Percentiles rank a stretch among this genome's conserved stretches.
Evolutionary conservation across 345 rosid species (phyloP).

Genomic region (Acer negundo): DNA sequence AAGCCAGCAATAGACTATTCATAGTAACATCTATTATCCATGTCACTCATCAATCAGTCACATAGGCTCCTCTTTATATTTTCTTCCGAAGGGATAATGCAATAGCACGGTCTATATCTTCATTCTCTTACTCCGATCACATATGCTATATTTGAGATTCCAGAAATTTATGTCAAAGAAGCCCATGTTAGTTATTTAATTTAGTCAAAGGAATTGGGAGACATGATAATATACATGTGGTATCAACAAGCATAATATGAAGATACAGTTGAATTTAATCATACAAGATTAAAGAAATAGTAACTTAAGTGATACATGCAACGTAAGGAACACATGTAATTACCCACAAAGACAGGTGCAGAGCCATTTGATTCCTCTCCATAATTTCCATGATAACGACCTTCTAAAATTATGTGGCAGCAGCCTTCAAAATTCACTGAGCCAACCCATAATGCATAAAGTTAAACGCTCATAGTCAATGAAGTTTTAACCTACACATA

Average conservation of each 20-base stretch:
- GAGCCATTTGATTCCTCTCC: slow-evolving; percentile 44
- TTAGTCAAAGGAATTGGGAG: background rate
- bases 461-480: slow-evolving; percentile 53
- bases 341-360: slow-evolving; percentile 72
- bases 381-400: slow-evolving; percentile 48
- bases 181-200: slow-evolving; percentile 6
- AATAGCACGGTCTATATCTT: slow-evolving; percentile 79
- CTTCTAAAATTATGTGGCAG: slow-evolving; percentile 49
- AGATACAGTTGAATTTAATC: background rate
- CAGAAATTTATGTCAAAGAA: slow-evolving; percentile 12
- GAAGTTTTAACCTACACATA: slow-evolving; percentile 45
- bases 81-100: slow-evolving; percentile 74
- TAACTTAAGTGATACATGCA: background rate
- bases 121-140: slow-evolving; percentile 57
- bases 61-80: slow-evolving; percentile 31
- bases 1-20: slow-evolving; percentile 12
- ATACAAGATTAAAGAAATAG: slow-evolving; percentile 1
- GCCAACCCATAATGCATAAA: slow-evolving; percentile 70
- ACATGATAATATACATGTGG: background rate
- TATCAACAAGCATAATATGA: background rate
- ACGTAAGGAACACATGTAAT: slow-evolving; percentile 4
- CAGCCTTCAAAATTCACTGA: slow-evolving; percentile 77
- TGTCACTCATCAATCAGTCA: slow-evolving; percentile 47
- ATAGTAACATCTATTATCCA: slow-evolving; percentile 15
- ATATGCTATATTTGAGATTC: slow-evolving; percentile 42